phyloP scores from a whole-genome alignment of 139 green algal species.

The Chara braunii region DNA sequence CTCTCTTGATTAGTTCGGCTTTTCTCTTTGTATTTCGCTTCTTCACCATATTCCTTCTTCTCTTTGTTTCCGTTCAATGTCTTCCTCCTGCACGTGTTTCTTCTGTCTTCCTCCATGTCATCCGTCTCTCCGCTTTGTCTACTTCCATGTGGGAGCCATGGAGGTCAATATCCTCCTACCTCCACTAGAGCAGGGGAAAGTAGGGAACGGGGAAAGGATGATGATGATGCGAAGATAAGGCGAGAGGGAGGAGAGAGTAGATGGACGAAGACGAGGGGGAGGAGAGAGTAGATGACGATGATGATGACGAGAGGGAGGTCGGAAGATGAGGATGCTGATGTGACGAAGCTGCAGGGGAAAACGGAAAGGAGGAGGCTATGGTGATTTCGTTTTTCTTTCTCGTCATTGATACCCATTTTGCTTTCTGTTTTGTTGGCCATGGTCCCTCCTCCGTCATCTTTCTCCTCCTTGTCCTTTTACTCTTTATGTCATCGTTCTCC shows the following conservation, averaged over 20 bases:
- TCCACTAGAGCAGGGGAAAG: too few species aligned
- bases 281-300: neutral
- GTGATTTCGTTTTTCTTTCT: neutral
- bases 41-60: too few species aligned
- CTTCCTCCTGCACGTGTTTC: too few species aligned
- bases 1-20: too few species aligned
- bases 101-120: too few species aligned
- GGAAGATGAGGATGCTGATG: neutral
- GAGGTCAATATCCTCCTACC: too few species aligned
- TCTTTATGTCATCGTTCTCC: too few species aligned
- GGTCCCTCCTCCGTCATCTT: neutral
- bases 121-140: too few species aligned
- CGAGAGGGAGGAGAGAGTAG: neutral
- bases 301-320: constrained; percentile 4
- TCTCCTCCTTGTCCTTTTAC: too few species aligned
- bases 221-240: constrained; percentile 4
- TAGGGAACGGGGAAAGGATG: neutral
- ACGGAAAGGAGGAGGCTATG: neutral
- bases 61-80: too few species aligned
- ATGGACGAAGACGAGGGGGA: neutral
- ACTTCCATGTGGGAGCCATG: too few species aligned
- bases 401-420: neutral
- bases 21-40: too few species aligned
- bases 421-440: neutral
- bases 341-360: constrained; percentile 6